Base-by-base conservation (phyloP, 2,329 filamentous ascomycete genomes). In the Fusarium chlamydosporum region DNA sequence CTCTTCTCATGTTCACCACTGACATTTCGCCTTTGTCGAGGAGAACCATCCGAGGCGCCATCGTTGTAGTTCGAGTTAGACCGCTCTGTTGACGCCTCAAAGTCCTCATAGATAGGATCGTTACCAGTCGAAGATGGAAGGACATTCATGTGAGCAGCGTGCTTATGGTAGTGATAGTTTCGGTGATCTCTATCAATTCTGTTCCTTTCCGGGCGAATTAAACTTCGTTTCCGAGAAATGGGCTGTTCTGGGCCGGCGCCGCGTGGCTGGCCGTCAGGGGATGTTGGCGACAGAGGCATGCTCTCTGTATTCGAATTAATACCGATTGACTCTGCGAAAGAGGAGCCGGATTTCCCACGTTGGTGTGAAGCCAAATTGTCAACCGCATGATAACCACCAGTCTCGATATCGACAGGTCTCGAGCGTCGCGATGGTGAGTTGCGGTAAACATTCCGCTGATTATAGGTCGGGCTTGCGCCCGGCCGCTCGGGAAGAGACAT, bases 141-240 rank as follows among this genome's bases (percentile, higher is more conserved):
- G 7, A 94, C 91, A 56, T 91, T 86, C 94, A 99, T 97, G 69
- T 95, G 92, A 74, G 94, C 92, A 11, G 96, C 94, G 87, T 97
- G 94, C 78, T 97, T 92, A 72, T 93, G 90, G 80, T 99, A 99
- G 81, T 97, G 88, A 77, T 97, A 99, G 79, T 98, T 96, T 15
- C 94, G 94, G 77, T 98, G 94, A 72, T 94, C 92, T 68, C 86
- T 89, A 72, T 94, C 92, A 72, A 97, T 93, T 72, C 92, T 89
- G 75, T 91, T 91, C 70, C 96, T 89, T 81, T 99, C 96, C 1
- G 96, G 96, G 65, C 92, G 87, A 76, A 99, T 90, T 68, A 99
- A 83, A 79, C 93, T 97, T 77, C 92, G 89, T 81, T 98, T 98
- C 73, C 94, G 89, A 64, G 81, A 76, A 63, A 87, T 78, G 38